A percentile compares a stretch with the other conserved stretches of the same genome.
Evolutionary conservation across 768 basidiomycete genomes (phyloP).

Genomic region (Mycena crocata): DNA sequence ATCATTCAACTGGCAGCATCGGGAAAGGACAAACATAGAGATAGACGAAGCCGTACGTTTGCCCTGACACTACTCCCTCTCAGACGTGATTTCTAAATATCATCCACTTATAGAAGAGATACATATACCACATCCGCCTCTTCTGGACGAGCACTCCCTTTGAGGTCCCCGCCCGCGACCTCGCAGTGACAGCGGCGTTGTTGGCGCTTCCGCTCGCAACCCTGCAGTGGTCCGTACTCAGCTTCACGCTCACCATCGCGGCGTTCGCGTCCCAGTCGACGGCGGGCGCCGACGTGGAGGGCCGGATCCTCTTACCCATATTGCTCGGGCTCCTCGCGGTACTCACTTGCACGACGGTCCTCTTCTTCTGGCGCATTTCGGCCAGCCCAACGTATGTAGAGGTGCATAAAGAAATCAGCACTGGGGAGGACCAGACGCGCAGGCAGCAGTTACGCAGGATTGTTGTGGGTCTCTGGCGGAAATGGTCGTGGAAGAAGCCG

Average conservation of each 20-base stretch:
- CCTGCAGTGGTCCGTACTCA: constrained; percentile 39
- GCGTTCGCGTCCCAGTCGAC: constrained; percentile 27
- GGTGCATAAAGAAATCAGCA: constrained; percentile 9
- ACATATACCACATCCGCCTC: constrained; percentile 28
- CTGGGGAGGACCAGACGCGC: too few species aligned
- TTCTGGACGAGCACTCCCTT: not conserved
- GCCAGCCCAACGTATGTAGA: constrained; percentile 8
- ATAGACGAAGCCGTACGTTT: constrained; percentile 34
- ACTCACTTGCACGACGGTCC: constrained; percentile 26
- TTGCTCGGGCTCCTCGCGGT: constrained; percentile 29
- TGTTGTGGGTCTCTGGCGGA: too few species aligned
- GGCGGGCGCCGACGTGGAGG: not conserved
- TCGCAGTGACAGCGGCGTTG: constrained; percentile 37
- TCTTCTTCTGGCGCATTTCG: constrained; percentile 43
- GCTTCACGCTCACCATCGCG: constrained; percentile 36
- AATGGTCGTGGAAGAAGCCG: too few species aligned
- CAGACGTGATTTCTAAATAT: not conserved
- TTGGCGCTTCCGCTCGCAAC: constrained; percentile 40
- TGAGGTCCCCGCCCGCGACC: constrained; percentile 24
- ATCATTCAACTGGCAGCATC: too few species aligned
- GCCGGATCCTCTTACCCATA: constrained; percentile 6
- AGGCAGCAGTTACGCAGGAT: too few species aligned
- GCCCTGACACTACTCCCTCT: not conserved
- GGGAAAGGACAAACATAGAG: constrained; percentile 26
- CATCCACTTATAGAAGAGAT: constrained; percentile 21